Conservation (phyloP, 2,329 filamentous ascomycete species). For the Ampelomyces quisqualis region DNA sequence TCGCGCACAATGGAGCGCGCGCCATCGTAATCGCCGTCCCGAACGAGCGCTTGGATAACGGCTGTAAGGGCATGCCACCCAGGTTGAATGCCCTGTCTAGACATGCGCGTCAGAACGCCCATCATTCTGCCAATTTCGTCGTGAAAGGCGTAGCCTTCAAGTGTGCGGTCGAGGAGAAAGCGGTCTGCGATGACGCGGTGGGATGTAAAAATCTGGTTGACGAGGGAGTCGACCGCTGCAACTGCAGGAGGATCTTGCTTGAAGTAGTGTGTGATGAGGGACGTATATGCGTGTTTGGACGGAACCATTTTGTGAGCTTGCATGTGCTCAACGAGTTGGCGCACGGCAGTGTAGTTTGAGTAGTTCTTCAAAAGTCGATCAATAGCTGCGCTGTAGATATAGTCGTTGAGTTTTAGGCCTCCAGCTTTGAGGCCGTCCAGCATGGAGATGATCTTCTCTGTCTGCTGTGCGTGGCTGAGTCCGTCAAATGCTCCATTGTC, state of each 20-base stretch:
- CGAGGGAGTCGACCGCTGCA: constrained; percentile 59
- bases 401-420: constrained; percentile 60
- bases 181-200: constrained; percentile 49
- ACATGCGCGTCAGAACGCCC: constrained; percentile 45
- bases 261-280: constrained; percentile 69
- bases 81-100: constrained; percentile 44
- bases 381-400: constrained; percentile 70
- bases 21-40: constrained; percentile 39
- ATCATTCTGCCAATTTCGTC: constrained; percentile 54
- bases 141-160: constrained; percentile 64
- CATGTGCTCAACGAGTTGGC: constrained; percentile 65
- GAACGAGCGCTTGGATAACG: constrained; percentile 43
- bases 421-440: constrained; percentile 57
- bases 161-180: constrained; percentile 68
- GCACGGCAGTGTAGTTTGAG: constrained; percentile 54
- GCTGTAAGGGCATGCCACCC: constrained; percentile 46
- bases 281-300: constrained; percentile 70
- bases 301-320: constrained; percentile 53
- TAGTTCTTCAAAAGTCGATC: constrained; percentile 59
- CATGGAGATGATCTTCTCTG: constrained; percentile 53
- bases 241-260: constrained; percentile 59
- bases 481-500: constrained; percentile 51
- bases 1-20: constrained; percentile 42
- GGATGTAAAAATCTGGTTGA: constrained; percentile 48
- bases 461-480: constrained; percentile 53